These are phyloP conservation scores for Termitomyces titanicus DNA, from an alignment of 768 basidiomycete genomes.

Conservation along the genomic window DNA sequence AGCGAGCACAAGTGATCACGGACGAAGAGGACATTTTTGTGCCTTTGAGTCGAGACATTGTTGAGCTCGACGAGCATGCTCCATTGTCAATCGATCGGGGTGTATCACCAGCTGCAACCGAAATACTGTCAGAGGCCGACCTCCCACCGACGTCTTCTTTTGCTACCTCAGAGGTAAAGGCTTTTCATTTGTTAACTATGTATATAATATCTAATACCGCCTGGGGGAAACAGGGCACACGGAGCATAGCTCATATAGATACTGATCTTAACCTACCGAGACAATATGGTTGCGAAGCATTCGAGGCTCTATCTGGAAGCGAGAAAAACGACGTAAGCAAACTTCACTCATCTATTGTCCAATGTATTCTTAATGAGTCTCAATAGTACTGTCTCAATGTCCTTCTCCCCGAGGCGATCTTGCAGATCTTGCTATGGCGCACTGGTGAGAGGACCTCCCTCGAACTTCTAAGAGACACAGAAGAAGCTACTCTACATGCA, in stretches of 20 bases:
- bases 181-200: neutral
- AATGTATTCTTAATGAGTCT: neutral
- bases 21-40: constrained; percentile 11
- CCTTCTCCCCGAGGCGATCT: constrained; percentile 65
- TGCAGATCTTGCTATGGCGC: constrained; percentile 76
- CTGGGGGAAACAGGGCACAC: constrained; percentile 3
- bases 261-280: constrained; percentile 10
- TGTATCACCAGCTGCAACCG: constrained; percentile 18
- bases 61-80: neutral
- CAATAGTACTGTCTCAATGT: constrained; percentile 68
- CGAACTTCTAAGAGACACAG: constrained; percentile 43
- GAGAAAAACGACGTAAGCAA: constrained; percentile 51
- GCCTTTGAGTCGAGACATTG: neutral
- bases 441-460: constrained; percentile 50
- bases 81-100: neutral
- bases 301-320: constrained; percentile 38
- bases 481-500: constrained; percentile 54
- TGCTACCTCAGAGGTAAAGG: constrained; percentile 1
- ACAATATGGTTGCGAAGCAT: constrained; percentile 37
- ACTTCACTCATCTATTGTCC: neutral
- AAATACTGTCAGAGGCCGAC: constrained; percentile 15
- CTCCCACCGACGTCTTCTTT: constrained; percentile 24
- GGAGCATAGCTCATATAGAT: neutral
- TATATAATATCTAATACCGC: neutral
- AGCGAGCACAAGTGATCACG: constrained; percentile 7